Evolutionary conservation across 2,329 filamentous ascomycete species (phyloP), one percentile per base, ranked within the genome.

Genomic region (Chrysoporthe austroafricana): DNA sequence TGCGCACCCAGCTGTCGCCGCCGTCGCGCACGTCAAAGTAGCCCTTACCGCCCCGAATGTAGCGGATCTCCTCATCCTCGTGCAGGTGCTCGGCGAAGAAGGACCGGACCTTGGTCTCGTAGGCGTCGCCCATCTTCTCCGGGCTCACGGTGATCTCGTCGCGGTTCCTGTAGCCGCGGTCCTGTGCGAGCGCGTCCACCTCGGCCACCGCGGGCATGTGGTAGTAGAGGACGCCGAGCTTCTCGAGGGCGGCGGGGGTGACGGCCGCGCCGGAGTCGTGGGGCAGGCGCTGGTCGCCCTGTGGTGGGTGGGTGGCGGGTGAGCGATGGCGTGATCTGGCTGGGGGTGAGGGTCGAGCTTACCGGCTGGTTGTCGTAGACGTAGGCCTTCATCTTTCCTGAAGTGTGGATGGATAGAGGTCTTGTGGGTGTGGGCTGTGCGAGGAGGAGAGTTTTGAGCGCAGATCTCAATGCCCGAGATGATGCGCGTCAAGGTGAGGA

Each of bases 21-120:
- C 91, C 84, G 75, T 88, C 90, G 61, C 96, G 85, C 3, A 99
- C 94, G 79, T 99, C 96, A 77, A 99, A 99, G 79, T 91, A 99
- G 0, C 96, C 96, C 66, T 88, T 86, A 0, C 96, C 96, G 70
- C 91, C 94, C 43, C 93, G 85, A 72, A 99, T 94, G 76, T 97
- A 99, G 60, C 96, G 86, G 72, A 99, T 99, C 85, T 99, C 96
- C 82, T 99, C 96, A 73, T 99, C 96, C 82, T 99, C 96, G 77
- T 99, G 96, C 74, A 99, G 79, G 79, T 99, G 96, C 84, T 99
- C 96, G 74, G 91, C 79, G 83, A 98, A 99, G 83, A 99, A 99
- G 72, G 81, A 88, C 82, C 93, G 94, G 71, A 99, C 93, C 80
- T 98, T 98, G 71, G 91, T 88, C 80, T 99, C 95, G 82, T 98